Evolutionary conservation across 1,139 yeast species (phyloP).

Genomic region (Pichia sp.): DNA sequence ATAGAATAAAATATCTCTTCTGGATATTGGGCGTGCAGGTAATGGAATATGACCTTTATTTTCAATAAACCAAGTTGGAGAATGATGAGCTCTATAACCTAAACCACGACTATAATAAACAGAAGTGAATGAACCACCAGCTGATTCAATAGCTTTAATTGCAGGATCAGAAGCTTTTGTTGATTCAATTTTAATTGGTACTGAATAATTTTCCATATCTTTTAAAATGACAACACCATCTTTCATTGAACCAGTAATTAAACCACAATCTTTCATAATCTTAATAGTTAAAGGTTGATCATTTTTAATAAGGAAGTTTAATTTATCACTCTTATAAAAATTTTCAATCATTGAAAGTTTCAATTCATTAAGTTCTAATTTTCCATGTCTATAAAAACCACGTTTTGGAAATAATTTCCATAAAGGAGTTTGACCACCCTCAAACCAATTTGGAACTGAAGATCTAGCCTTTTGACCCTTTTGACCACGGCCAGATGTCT

Average conservation of each 20-base stretch:
- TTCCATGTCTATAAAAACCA: constrained; percentile 53
- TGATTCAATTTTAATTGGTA: constrained; percentile 72
- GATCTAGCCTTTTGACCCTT: constrained; percentile 98
- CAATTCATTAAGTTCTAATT: constrained; percentile 46
- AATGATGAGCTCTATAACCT: constrained; percentile 66
- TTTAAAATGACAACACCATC: constrained; percentile 84
- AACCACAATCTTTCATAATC: constrained; percentile 60
- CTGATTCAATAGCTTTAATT: constrained; percentile 60
- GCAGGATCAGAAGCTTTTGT: constrained; percentile 74
- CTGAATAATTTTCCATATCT: constrained; percentile 43
- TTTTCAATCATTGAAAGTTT: constrained; percentile 55
- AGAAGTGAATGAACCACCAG: constrained; percentile 71
- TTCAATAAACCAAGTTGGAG: constrained; percentile 63
- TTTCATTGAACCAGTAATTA: constrained; percentile 61
- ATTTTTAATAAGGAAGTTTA: constrained; percentile 41
- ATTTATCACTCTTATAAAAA: constrained; percentile 61
- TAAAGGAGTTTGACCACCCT: constrained; percentile 98
- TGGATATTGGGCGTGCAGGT: constrained; percentile 78
- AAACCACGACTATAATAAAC: constrained; percentile 57
- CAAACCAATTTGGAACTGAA: constrained; percentile 86
- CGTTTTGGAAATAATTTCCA: constrained; percentile 84
- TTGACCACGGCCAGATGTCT: constrained; percentile 96
- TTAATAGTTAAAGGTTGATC: constrained; percentile 69
- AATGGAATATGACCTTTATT: constrained; percentile 77
- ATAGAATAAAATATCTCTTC: constrained; percentile 76